A percentile compares a stretch with the other conserved stretches of the same genome.
phyloP scores from a whole-genome alignment of 805 yeast species.

The Maudiozyma serrabonitensis region DNA sequence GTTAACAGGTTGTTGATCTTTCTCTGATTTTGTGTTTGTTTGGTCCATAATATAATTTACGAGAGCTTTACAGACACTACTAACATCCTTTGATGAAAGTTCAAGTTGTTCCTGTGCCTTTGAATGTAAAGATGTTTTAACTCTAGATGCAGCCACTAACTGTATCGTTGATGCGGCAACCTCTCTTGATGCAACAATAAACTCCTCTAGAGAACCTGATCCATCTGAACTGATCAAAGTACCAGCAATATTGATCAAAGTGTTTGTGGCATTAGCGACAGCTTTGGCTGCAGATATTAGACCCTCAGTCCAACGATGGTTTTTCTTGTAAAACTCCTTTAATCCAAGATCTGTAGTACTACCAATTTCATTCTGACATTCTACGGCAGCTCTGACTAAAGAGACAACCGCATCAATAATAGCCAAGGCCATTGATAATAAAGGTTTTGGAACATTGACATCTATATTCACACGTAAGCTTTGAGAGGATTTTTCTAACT shows the following conservation, averaged over 20 bases:
- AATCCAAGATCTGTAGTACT: slow-evolving; percentile 36
- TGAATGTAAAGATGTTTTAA: slow-evolving; percentile 68
- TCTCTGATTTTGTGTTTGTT: slow-evolving; percentile 33
- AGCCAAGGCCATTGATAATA: slow-evolving; percentile 68
- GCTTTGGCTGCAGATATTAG: slow-evolving; percentile 81
- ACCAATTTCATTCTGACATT: slow-evolving; percentile 69
- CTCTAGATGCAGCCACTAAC: slow-evolving; percentile 83
- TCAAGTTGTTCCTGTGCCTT: slow-evolving; percentile 70
- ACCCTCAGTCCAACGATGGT: slow-evolving; percentile 91
- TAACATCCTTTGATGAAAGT: slow-evolving; percentile 55
- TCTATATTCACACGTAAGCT: slow-evolving; percentile 46
- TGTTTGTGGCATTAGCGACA: slow-evolving; percentile 73
- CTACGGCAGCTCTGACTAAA: slow-evolving; percentile 66
- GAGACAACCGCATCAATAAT: slow-evolving; percentile 69
- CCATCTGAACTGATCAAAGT: slow-evolving; percentile 56
- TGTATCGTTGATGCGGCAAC: slow-evolving; percentile 91
- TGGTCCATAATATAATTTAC: slow-evolving; percentile 56
- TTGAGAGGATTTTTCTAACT: slow-evolving; percentile 56
- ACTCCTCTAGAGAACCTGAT: slow-evolving; percentile 52
- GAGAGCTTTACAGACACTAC: slow-evolving; percentile 63
- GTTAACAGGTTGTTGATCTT: slow-evolving; percentile 39
- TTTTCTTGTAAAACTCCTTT: slow-evolving; percentile 66
- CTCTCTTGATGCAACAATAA: slow-evolving; percentile 83
- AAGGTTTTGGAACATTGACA: slow-evolving; percentile 52
- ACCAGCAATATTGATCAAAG: slow-evolving; percentile 79